Conservation (phyloP, 345 rosid genomes). For the Sisymbrium irio region DNA sequence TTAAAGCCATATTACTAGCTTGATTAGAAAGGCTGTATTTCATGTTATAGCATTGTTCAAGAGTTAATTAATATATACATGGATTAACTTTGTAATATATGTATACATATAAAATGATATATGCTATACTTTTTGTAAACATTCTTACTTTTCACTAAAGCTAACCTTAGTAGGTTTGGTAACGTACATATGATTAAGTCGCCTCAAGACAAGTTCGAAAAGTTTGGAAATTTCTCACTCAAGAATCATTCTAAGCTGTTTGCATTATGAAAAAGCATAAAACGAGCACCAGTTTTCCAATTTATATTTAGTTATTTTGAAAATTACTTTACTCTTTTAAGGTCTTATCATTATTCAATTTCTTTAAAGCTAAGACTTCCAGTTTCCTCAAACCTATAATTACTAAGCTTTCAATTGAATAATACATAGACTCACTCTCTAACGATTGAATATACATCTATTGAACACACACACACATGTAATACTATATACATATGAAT, state of each 20-base stretch:
- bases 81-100: background rate
- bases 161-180: slow-evolving; percentile 27
- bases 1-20: background rate
- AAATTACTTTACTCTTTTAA: slow-evolving; percentile 10
- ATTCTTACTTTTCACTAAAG: slow-evolving; percentile 19
- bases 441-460: background rate
- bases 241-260: slow-evolving; percentile 23
- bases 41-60: background rate
- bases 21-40: background rate
- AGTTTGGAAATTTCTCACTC: slow-evolving; percentile 35
- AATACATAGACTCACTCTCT: slow-evolving; percentile 26
- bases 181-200: slow-evolving; percentile 17
- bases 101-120: background rate
- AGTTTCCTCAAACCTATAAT: slow-evolving; percentile 28
- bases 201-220: slow-evolving; percentile 1
- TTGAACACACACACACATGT: background rate
- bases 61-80: background rate
- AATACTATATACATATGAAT: background rate
- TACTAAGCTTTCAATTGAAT: slow-evolving; percentile 27
- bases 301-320: background rate
- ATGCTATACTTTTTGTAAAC: slow-evolving; percentile 10
- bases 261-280: background rate
- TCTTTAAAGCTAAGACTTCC: slow-evolving; percentile 38
- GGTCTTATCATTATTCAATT: slow-evolving; percentile 29
- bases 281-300: background rate